These are phyloP conservation scores for Fusarium sublunatum DNA, from an alignment of 2,329 filamentous ascomycete species.

Conservation along the genomic window DNA sequence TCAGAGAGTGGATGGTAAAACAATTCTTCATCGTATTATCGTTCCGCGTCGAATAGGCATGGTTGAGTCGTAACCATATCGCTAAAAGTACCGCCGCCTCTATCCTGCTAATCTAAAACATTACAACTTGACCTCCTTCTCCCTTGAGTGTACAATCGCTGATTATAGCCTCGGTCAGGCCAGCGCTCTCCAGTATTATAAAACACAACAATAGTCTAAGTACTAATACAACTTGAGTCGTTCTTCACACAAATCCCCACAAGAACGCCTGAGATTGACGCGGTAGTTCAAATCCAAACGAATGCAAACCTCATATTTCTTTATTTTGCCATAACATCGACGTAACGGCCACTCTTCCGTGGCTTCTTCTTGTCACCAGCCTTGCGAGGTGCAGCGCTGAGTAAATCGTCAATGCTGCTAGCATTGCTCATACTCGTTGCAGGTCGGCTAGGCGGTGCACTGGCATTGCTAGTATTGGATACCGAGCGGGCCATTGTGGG, in stretches of 20 bases:
- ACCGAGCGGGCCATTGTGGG: constrained; percentile 59
- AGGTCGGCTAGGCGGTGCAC: constrained; percentile 74
- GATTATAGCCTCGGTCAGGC: constrained; percentile 27
- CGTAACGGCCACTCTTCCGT: constrained; percentile 88
- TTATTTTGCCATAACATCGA: constrained; percentile 92
- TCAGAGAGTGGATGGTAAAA: constrained; percentile 3
- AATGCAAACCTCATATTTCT: constrained; percentile 5
- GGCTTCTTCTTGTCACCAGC: constrained; percentile 69
- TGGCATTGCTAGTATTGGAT: constrained; percentile 60
- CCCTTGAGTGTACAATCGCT: constrained; percentile 28
- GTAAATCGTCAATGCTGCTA: constrained; percentile 93
- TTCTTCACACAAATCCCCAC: constrained; percentile 32
- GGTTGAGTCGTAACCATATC: constrained; percentile 23
- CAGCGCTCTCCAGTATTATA: constrained; percentile 32
- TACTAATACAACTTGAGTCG: constrained; percentile 40
- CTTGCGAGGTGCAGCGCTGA: constrained; percentile 79
- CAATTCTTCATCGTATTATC: constrained; percentile 37
- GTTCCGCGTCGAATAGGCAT: constrained; percentile 22
- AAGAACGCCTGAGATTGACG: constrained; percentile 34
- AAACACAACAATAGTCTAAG: constrained; percentile 36
- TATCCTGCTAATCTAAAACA: constrained; percentile 38
- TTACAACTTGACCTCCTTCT: constrained; percentile 35
- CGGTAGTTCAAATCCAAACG: constrained; percentile 18
- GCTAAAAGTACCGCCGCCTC: constrained; percentile 26
- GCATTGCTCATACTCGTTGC: constrained; percentile 87